Base-by-base conservation (phyloP, 1,284 basidiomycete species). In the Omphalotus olearius region DNA sequence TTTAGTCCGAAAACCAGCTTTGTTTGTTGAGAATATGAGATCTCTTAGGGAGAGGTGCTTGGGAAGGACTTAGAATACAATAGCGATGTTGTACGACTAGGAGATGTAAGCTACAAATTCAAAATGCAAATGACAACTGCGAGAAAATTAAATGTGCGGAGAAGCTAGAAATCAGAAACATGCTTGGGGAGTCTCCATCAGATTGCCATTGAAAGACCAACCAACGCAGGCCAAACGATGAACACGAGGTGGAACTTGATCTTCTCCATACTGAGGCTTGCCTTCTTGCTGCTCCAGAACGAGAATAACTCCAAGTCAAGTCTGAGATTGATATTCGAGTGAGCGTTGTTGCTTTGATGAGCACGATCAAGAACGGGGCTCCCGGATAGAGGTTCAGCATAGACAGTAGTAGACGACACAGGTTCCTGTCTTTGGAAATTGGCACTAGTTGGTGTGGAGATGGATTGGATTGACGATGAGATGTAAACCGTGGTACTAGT, bases 161-260 rank as follows among this genome's bases (percentile, higher is more conserved):
- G n/a, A n/a, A n/a, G n/a, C n/a, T n/a, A n/a, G n/a, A n/a, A n/a
- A n/a, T n/a, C n/a, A n/a, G n/a, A n/a, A n/a, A n/a, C n/a, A n/a
- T n/a, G n/a, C n/a, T n/a, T n/a, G n/a, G n/a, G n/a, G n/a, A n/a
- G n/a, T n/a, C n/a, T n/a, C n/a, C n/a, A n/a, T 18, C 17, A 45
- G 6, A 74, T 57, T 37, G 77, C 74, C 71, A 80, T 70, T 17
- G 74, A 72, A 42, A 79, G 62, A 4, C 79, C 80, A 55, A 82
- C 69, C 55, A 82, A 62, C 9, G 76, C 74, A 4, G 80, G 80
- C 79, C 79, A 82, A 36, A 78, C 66, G 55, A 83, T 69, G 54
- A 79, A 81, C 51, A 79, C 70, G 43, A 80, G 57, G 18, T 70
- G 64, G 59, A 80, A 80, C 62, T 74, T 76, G 58, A 76, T 60